A percentile compares a stretch with the other conserved stretches of the same genome.
These are phyloP conservation scores for Blastomyces silverae DNA, from an alignment of 2,329 filamentous ascomycete species.

Conservation along the genomic window DNA sequence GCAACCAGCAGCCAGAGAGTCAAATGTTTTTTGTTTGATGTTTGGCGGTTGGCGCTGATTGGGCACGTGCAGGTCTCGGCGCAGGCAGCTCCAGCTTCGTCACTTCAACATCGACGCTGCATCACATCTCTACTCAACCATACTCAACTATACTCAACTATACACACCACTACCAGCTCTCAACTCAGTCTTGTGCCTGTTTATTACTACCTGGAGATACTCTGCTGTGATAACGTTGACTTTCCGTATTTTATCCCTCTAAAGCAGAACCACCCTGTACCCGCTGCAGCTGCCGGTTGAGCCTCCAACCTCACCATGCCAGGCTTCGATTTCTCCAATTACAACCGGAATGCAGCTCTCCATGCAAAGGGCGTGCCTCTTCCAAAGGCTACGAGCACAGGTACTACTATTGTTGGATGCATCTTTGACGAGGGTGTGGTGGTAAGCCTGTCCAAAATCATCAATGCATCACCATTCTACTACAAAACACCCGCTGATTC, in stretches of 20 bases:
- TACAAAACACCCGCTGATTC: conserved; percentile 24
- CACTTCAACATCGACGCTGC: conserved; percentile 27
- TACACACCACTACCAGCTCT: background rate
- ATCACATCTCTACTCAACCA: background rate
- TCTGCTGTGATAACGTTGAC: background rate
- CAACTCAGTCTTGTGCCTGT: background rate
- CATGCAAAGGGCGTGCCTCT: conserved; percentile 90
- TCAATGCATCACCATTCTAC: background rate
- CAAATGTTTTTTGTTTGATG: background rate
- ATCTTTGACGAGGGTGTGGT: conserved; percentile 95
- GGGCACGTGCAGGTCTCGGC: conserved; percentile 11
- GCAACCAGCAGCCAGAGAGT: background rate
- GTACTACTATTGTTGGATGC: conserved; percentile 97
- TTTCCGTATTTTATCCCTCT: conserved; percentile 23
- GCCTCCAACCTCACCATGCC: conserved; percentile 59
- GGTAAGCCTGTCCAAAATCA: conserved; percentile 47
- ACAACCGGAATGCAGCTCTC: conserved; percentile 96
- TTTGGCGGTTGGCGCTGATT: conserved; percentile 15
- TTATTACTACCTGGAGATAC: background rate
- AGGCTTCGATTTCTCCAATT: conserved; percentile 99
- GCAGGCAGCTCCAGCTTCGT: conserved; percentile 41
- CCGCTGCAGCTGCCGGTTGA: conserved; percentile 21
- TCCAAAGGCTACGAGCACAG: conserved; percentile 95
- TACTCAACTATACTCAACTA: background rate
- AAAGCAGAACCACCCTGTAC: conserved; percentile 21